A percentile compares a stretch with the other conserved stretches of the same genome.
Conservation (phyloP, 2,329 filamentous ascomycete species). For the Alternaria dauci region DNA sequence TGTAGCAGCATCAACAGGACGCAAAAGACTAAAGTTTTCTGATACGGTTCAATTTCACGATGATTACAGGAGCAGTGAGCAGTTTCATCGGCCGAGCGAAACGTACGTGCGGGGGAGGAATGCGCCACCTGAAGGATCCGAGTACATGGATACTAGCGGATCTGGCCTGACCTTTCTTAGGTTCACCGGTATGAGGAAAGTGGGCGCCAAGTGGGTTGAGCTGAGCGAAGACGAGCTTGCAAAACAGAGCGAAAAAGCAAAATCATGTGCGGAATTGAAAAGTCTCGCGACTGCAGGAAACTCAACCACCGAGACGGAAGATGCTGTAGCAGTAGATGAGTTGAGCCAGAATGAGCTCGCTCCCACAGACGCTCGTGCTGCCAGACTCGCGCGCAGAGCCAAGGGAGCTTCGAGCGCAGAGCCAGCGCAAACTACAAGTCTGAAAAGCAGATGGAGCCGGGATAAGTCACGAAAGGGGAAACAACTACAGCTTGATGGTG, state of each 20-base stretch:
- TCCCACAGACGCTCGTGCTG: conserved; percentile 13
- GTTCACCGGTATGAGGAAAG: conserved; percentile 37
- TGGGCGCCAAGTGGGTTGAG: conserved; percentile 33
- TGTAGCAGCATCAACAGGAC: conserved; percentile 8
- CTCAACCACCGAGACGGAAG: background rate
- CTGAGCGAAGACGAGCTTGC: conserved; percentile 27
- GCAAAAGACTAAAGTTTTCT: conserved; percentile 33
- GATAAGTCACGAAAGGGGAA: conserved; percentile 1
- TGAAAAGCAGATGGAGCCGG: background rate
- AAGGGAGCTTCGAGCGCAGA: conserved; percentile 4
- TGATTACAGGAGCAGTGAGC: conserved; percentile 24
- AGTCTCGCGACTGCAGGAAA: background rate
- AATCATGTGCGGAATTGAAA: conserved; percentile 1
- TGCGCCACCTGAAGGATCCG: conserved; percentile 31
- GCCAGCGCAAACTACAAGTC: background rate
- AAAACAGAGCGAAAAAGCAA: conserved; percentile 5
- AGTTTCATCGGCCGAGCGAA: conserved; percentile 27
- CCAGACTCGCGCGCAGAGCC: conserved; percentile 16
- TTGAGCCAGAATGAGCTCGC: background rate
- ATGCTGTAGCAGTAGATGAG: background rate
- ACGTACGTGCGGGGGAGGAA: conserved; percentile 39
- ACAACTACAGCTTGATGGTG: background rate
- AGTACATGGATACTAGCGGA: conserved; percentile 43
- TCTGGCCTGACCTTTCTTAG: conserved; percentile 25
- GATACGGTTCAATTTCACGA: conserved; percentile 29